phyloP scores from a whole-genome alignment of 495 filamentous ascomycete genomes.

The Penicillium taxi region DNA sequence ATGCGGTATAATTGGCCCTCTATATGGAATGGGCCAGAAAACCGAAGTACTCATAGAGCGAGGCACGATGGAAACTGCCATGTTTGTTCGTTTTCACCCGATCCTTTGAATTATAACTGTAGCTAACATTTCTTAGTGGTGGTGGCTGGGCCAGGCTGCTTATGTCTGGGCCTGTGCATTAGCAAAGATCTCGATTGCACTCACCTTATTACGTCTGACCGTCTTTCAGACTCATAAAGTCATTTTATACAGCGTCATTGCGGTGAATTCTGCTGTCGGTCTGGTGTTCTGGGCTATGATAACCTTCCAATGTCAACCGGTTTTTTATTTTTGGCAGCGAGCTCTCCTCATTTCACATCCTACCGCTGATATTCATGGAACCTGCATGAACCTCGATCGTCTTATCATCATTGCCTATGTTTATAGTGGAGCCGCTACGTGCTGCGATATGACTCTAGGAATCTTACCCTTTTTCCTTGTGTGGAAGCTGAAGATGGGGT shows the following conservation, averaged over 20 bases:
- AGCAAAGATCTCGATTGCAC: conserved; percentile 28
- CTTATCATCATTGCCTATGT: conserved; percentile 32
- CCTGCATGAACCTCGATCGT: conserved; percentile 24
- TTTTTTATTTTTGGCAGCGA: conserved; percentile 33
- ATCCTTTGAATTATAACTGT: neutral
- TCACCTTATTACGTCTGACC: conserved; percentile 31
- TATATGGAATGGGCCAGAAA: conserved; percentile 31
- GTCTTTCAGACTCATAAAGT: conserved; percentile 13
- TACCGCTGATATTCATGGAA: conserved; percentile 13
- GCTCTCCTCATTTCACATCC: conserved; percentile 5
- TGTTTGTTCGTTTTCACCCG: conserved; percentile 31
- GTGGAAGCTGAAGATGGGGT: conserved; percentile 34
- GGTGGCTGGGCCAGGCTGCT: conserved; percentile 31
- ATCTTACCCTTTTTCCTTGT: conserved; percentile 30
- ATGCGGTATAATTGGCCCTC: conserved; percentile 31
- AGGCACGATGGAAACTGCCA: conserved; percentile 24
- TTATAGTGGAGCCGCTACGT: conserved; percentile 35
- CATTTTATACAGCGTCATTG: conserved; percentile 27
- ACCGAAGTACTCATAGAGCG: conserved; percentile 7
- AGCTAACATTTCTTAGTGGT: conserved; percentile 26
- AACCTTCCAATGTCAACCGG: conserved; percentile 37
- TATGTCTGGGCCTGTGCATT: conserved; percentile 24
- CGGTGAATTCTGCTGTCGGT: conserved; percentile 19
- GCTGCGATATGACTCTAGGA: conserved; percentile 35
- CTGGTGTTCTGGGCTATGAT: conserved; percentile 35